Base-by-base conservation (phyloP, 139 green algal genomes). In the Chlamydomonas eustigma region DNA sequence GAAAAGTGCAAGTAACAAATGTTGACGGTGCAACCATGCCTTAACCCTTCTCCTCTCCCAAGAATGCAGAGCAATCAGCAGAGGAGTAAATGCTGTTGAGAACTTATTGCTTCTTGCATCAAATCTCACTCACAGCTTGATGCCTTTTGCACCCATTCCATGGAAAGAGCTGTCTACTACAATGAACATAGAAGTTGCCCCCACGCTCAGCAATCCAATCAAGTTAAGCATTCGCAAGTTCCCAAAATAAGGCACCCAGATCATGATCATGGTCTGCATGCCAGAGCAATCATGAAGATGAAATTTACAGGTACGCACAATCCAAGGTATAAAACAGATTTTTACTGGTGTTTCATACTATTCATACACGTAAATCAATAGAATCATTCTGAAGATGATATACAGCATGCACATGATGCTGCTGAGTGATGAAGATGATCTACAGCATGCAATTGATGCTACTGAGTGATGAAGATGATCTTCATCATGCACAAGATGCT, bases 261-360 rank as follows among this genome's bases (percentile, higher is more conserved):
- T 64, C 68, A 75, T 75, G 37, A 38, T 75, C n/a, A 58, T 64
- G 5, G 30, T 33, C 66, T 74, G 66, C 31, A 8, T n/a, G n/a
- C n/a, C n/a, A n/a, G n/a, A n/a, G n/a, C n/a, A n/a, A n/a, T n/a
- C n/a, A n/a, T n/a, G n/a, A n/a, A n/a, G n/a, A n/a, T n/a, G n/a
- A n/a, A n/a, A n/a, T n/a, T n/a, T n/a, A n/a, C n/a, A n/a, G n/a
- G n/a, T n/a, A n/a, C n/a, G n/a, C n/a, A n/a, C n/a, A n/a, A n/a
- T n/a, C n/a, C n/a, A n/a, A n/a, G n/a, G n/a, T n/a, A n/a, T n/a
- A n/a, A n/a, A n/a, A n/a, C n/a, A n/a, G n/a, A n/a, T n/a, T n/a
- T n/a, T n/a, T n/a, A n/a, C n/a, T n/a, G n/a, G n/a, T n/a, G n/a
- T n/a, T n/a, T n/a, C n/a, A n/a, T n/a, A n/a, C n/a, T n/a, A n/a